Evolutionary conservation across 192 early-diverging fungal genomes (phyloP).

Genomic region (Linnemannia schmuckeri): DNA sequence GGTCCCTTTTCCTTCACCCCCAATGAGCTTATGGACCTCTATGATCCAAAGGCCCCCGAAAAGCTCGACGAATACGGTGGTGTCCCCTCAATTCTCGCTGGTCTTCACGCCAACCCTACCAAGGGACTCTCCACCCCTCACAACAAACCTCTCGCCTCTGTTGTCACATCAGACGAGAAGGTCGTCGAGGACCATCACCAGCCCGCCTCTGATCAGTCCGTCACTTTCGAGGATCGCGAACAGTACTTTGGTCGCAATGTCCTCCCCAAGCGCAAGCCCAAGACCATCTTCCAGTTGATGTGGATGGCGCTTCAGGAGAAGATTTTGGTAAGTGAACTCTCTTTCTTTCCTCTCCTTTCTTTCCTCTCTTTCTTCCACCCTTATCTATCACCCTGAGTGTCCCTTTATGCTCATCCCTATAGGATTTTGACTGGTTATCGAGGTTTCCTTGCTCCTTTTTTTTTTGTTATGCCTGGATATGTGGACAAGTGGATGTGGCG

Average conservation of each 20-base stretch:
- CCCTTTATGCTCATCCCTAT: not conserved
- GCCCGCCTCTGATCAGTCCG: not conserved
- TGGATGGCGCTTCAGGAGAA: conserved; percentile 86
- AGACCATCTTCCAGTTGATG: conserved; percentile 78
- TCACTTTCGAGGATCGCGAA: conserved; percentile 63
- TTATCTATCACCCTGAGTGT: not conserved
- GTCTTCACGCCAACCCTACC: conserved; percentile 59
- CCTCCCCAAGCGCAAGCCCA: conserved; percentile 74
- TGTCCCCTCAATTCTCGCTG: conserved; percentile 58
- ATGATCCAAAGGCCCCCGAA: conserved; percentile 68
- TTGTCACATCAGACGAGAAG: conserved; percentile 49
- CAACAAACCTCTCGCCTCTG: conserved; percentile 32
- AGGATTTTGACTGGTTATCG: not conserved
- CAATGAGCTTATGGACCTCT: conserved; percentile 59
- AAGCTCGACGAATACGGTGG: conserved; percentile 60
- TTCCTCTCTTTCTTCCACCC: not conserved
- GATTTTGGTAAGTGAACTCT: conserved; percentile 66
- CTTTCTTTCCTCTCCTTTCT: not conserved
- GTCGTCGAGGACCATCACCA: not conserved
- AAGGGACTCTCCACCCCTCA: conserved; percentile 57
- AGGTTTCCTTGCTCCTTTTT: not conserved
- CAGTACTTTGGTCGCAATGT: conserved; percentile 75
- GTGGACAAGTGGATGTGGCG: not conserved
- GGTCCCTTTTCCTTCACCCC: conserved; percentile 67
- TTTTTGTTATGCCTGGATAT: not conserved